Evolutionary conservation across 192 early-diverging fungal genomes (phyloP), one percentile per base, ranked within the genome.

Genomic region (Coemansia sp.): DNA sequence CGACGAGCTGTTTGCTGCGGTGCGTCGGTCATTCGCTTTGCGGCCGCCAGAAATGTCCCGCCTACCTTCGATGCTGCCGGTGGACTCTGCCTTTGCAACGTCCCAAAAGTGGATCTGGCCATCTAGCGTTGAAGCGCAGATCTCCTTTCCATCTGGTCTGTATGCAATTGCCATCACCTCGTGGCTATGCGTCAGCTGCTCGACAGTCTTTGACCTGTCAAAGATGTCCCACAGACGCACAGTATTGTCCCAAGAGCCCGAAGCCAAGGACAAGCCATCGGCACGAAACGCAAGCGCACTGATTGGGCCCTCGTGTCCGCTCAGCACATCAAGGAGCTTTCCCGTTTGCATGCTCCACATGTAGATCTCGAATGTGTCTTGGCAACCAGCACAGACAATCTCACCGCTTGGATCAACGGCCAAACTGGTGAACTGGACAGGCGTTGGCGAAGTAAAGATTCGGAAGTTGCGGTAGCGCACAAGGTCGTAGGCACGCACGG

Each of bases 281-380:
- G 93, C 91, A 39, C 92, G 93, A 79, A 99, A 99, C 0, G 87
- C 87, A 56, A 99, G 80, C 6, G 79, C 75, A 62, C 90, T 90
- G 52, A 99, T 87, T 1, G 98, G 97, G 1, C 91, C 98, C 68
- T 92, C 89, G 72, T 99, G 98, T 3, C 97, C 98, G 39, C 88
- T 85, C 21, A 97, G 80, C 59, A 98, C 91, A 72, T 99, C 98
- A 22, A 99, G 81, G 49, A 98, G 83, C 69, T 96, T 94, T n/a
- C 98, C 98, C 0, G 96, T 99, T 73, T 98, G 96, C 68, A 99
- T 94, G 61, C 92, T 94, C 98, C 98, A 99, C 64, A 98, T 90
- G 74, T 88, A 98, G 43, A 99, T 94, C 70, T 98, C 97, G 81
- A 98, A 99, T 6, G 92, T 89, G 73, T 99, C 95, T 69, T 90